Percentiles rank a stretch among this genome's conserved stretches.
These are phyloP conservation scores for Fusarium nisikadoi DNA, from an alignment of 2,329 filamentous ascomycete genomes.

Conservation along the genomic window DNA sequence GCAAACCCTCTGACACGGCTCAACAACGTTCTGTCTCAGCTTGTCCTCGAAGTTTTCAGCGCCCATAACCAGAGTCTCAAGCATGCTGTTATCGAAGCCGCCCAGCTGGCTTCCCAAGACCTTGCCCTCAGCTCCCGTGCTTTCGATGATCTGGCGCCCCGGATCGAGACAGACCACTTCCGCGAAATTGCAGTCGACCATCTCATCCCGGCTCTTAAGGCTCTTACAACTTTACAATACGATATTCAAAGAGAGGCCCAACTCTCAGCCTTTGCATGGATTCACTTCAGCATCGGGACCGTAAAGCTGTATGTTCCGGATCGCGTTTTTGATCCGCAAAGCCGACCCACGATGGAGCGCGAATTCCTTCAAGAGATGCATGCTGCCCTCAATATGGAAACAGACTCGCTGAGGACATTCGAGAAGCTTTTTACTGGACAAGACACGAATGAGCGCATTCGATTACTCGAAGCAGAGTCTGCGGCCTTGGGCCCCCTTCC, in stretches of 20 bases:
- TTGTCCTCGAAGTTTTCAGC: constrained; percentile 56
- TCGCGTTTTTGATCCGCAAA: constrained; percentile 83
- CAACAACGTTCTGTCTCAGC: constrained; percentile 58
- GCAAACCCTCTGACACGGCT: constrained; percentile 62
- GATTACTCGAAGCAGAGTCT: constrained; percentile 71
- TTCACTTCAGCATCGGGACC: constrained; percentile 78
- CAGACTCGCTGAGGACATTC: constrained; percentile 71
- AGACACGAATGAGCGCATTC: constrained; percentile 72
- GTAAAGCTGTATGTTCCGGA: constrained; percentile 87
- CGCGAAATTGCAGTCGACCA: constrained; percentile 53
- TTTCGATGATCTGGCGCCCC: constrained; percentile 40
- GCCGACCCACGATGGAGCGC: constrained; percentile 73
- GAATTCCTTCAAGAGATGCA: constrained; percentile 67
- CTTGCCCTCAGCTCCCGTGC: background rate
- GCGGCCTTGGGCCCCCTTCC: constrained; percentile 73
- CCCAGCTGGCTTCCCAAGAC: constrained; percentile 35
- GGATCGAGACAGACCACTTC: constrained; percentile 51
- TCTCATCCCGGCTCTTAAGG: constrained; percentile 59
- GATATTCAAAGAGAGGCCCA: constrained; percentile 40
- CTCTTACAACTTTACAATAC: constrained; percentile 50
- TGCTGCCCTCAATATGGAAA: constrained; percentile 63
- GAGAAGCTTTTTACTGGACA: constrained; percentile 76
- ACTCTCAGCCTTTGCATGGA: constrained; percentile 70
- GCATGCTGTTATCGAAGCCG: constrained; percentile 42
- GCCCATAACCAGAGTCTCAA: constrained; percentile 52